These are phyloP conservation scores for Sporopachydermia lactativora DNA, from an alignment of 805 yeast genomes.

Conservation along the genomic window DNA sequence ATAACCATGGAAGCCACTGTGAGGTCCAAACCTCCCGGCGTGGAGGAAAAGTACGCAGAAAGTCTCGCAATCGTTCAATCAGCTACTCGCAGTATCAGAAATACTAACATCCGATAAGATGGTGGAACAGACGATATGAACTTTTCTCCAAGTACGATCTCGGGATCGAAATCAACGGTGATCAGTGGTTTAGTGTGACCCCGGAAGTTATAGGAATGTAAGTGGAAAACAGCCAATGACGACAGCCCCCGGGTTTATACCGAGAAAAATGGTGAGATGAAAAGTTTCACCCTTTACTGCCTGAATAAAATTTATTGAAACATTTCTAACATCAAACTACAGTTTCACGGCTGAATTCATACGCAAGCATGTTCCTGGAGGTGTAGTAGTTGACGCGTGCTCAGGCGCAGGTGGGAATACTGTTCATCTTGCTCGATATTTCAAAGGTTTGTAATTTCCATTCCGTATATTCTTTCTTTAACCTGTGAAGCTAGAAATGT, in stretches of 20 bases:
- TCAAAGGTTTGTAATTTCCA: too few relatives aligned
- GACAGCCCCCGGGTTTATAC: too few relatives aligned
- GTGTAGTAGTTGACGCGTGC: constrained; percentile 45
- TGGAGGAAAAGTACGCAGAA: too few relatives aligned
- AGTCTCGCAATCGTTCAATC: too few relatives aligned
- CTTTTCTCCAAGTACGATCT: constrained; percentile 52
- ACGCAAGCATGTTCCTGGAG: constrained; percentile 9
- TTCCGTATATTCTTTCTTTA: too few relatives aligned
- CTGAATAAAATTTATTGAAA: too few relatives aligned
- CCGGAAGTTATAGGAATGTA: constrained; percentile 61
- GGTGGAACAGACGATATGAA: constrained; percentile 46
- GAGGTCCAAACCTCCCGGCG: too few relatives aligned
- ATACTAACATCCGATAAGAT: too few relatives aligned
- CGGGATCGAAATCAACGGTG: constrained; percentile 55
- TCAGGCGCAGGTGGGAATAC: constrained; percentile 87
- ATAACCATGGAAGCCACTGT: too few relatives aligned
- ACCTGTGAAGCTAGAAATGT: neutral
- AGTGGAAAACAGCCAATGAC: constrained; percentile 17
- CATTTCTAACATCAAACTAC: constrained; percentile 39
- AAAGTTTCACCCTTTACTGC: too few relatives aligned
- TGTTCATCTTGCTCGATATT: constrained; percentile 53
- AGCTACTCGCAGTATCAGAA: too few relatives aligned
- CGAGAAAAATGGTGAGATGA: too few relatives aligned
- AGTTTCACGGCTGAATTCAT: constrained; percentile 16
- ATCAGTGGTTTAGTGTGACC: constrained; percentile 81